phyloP scores from a whole-genome alignment of 23 red algal species.

The Gracilaria domingensis region DNA sequence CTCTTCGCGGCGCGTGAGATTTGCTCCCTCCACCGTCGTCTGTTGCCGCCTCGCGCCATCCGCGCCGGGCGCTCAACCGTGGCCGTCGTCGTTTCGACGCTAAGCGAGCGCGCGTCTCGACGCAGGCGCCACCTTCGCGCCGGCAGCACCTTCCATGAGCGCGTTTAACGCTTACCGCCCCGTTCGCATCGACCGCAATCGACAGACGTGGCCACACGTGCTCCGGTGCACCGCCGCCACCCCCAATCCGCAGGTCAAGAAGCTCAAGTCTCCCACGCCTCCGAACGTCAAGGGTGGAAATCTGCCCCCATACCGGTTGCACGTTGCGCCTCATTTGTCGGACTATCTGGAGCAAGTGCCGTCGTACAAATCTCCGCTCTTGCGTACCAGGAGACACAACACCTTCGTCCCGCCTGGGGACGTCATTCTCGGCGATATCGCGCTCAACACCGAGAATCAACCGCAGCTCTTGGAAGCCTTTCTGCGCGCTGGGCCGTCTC shows the following conservation, averaged over 20 bases:
- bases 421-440: conserved; percentile 43
- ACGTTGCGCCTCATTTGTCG: conserved; percentile 21
- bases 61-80: background rate
- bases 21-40: conserved; percentile 42
- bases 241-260: background rate
- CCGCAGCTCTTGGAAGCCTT: conserved; percentile 48
- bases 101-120: too few relatives aligned
- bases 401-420: conserved; percentile 38
- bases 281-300: background rate
- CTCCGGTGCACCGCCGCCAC: conserved; percentile 11
- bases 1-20: conserved; percentile 49
- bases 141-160: conserved; percentile 1
- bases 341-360: conserved; percentile 40
- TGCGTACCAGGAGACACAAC: conserved; percentile 15
- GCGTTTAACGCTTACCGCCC: background rate
- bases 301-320: conserved; percentile 22
- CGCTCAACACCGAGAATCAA: conserved; percentile 9
- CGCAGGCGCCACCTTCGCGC: too few relatives aligned
- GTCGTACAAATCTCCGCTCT: conserved; percentile 18
- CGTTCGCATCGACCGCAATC: background rate
- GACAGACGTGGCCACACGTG: background rate
- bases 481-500: conserved; percentile 79
- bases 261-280: background rate
- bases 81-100: too few relatives aligned
- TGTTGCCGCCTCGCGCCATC: too few relatives aligned